Evolutionary conservation across 2,329 filamentous ascomycete genomes (phyloP).

Genomic region (Aspergillus uvarum): DNA sequence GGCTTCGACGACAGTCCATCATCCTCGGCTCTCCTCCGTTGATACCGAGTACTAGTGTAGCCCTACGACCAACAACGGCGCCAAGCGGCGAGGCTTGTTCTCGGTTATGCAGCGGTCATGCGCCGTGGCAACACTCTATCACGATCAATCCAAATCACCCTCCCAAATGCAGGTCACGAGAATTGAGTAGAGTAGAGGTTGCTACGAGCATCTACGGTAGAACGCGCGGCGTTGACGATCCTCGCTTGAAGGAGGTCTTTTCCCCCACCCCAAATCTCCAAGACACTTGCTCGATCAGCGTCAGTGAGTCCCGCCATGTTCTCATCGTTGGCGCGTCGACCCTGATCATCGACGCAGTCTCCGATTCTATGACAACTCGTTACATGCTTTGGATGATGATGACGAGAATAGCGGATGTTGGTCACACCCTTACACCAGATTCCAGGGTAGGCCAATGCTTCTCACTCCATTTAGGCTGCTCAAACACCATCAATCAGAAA

Average conservation of each 20-base stretch:
- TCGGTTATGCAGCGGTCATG: not conserved
- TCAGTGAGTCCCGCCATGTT: not conserved
- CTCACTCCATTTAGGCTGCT: not conserved
- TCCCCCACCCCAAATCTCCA: slow-evolving; percentile 11
- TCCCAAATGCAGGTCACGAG: not conserved
- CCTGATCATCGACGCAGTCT: not conserved
- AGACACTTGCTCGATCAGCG: slow-evolving; percentile 6
- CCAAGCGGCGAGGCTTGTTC: not conserved
- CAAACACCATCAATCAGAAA: not conserved
- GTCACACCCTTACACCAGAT: not conserved
- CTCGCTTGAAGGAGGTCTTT: slow-evolving; percentile 13
- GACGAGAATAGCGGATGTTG: not conserved
- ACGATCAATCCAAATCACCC: not conserved
- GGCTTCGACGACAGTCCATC: not conserved
- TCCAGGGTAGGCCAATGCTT: not conserved
- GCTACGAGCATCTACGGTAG: slow-evolving; percentile 2
- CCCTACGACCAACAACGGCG: not conserved
- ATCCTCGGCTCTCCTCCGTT: no score
- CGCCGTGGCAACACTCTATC: not conserved
- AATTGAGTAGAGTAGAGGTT: not conserved
- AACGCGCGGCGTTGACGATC: slow-evolving; percentile 23
- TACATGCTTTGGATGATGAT: not conserved
- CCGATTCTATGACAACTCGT: not conserved
- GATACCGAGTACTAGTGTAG: not conserved
- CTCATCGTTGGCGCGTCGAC: no score